Evolutionary conservation across 352 stramenopile genomes (phyloP).

Genomic region (Globisporangium nagaii): DNA sequence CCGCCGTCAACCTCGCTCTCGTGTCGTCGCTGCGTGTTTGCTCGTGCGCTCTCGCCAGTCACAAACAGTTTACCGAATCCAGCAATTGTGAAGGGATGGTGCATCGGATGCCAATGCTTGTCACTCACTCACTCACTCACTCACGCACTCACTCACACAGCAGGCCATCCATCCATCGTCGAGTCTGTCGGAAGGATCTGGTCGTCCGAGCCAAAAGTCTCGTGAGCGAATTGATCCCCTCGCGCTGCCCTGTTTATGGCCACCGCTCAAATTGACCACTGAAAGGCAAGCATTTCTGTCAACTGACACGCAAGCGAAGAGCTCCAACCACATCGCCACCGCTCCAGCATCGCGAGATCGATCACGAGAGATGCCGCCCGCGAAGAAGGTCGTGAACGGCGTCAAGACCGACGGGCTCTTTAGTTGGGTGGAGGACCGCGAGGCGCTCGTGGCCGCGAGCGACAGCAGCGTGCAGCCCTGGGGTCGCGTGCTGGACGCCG

Average conservation of each 20-base stretch:
- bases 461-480: constrained; percentile 23
- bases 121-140: no score
- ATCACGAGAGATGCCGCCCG: constrained; percentile 8
- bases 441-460: constrained; percentile 20
- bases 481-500: constrained; percentile 83
- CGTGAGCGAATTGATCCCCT: no score
- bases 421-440: constrained; percentile 61
- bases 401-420: constrained; percentile 69
- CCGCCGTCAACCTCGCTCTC: neutral
- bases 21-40: no score
- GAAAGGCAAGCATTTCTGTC: neutral
- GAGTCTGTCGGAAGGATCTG: no score
- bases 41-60: no score
- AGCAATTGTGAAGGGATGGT: no score
- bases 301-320: neutral
- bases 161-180: no score
- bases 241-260: neutral
- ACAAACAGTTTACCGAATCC: no score
- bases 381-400: constrained; percentile 10
- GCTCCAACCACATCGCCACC: neutral
- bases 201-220: no score
- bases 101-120: no score
- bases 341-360: neutral
- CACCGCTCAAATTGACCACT: neutral
- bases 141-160: no score